Base-by-base conservation (phyloP, 1,139 yeast genomes). In the Pichia sp. region DNA sequence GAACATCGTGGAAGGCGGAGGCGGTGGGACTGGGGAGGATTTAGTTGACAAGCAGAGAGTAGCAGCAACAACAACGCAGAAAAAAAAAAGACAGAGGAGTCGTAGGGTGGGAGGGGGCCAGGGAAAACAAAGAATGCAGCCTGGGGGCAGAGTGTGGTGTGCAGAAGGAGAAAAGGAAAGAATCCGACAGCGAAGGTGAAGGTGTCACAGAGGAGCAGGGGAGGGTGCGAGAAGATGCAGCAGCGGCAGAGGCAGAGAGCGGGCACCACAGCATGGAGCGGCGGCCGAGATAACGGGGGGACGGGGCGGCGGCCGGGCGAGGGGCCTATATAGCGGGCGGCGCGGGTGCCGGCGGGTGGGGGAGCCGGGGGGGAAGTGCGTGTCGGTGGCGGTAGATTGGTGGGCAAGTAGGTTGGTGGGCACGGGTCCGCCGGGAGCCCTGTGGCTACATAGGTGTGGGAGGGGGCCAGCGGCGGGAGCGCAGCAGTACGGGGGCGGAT, bases 1-100 rank as follows among this genome's bases (percentile, higher is more conserved):
- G 56, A 66, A 62, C 68, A 66, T 66, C 16, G 42, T 53, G 32
- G 10, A 8, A 30, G 16, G 38, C 16, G n/a, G 29, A 13, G 26
- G 32, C 5, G 26, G 36, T 13, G n/a, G 15, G 44, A 23, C n/a
- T 29, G 10, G n/a, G 43, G 13, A 47, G 15, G 5, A 36, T 31
- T n/a, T 34, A 15, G 15, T 5, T 11, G 34, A 26, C n/a, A 16
- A 10, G 23, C 13, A 42, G 23, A 40, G 10, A 40, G 43, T n/a
- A 34, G n/a, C n/a, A n/a, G 43, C 10, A n/a, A n/a, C 16, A 40
- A 16, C 23, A 40, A 15, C 43, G 5, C 10, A 40, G 43, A 16
- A n/a, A 40, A 16, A 15, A n/a, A 40, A 16, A 40, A 40, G 23
- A n/a, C 16, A 16, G 43, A n/a, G 43, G 16, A 7, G 23, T 40